Evolutionary conservation across 1,139 yeast species (phyloP), one percentile per base, ranked within the genome.

Genomic region (Blastobotrys indianensis): DNA sequence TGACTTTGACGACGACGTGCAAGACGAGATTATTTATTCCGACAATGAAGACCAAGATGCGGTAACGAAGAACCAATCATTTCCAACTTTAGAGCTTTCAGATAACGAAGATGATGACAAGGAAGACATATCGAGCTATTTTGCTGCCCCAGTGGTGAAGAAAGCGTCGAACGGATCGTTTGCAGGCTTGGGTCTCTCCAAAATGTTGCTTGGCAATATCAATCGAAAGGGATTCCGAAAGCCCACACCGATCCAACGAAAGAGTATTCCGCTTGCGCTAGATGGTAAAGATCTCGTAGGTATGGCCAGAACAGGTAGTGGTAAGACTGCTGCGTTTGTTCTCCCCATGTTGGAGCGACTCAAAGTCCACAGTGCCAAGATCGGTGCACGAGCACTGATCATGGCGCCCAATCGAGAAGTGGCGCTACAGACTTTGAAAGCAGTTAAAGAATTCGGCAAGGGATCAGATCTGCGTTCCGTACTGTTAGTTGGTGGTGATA

Each of bases 251-350:
- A 94, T 94, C 63, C 99, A 94, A 68, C 75, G 98, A 53, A 90
- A 90, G 62, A 82, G 98, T 2, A 86, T 94, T 48, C 98, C 98
- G 1, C 72, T 88, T 48, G 82, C 92, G 47, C 71, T 92, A 70
- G 90, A 85, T 49, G 83, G 80, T 50, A 75, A 95, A 60, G 98
- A 94, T 68, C 95, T 94, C 32, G 98, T 94, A 16, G 99, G 97
- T 60, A 94, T 94, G 96, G 99, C 99, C 16, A 77, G 97, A 61
- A 94, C 99, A 1, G 99, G 99, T 59, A 85, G 96, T 30, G 99
- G 99, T 73, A 94, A 94, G 63, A 94, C 99, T 0, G 97, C 97
- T 4, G 98, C 98, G 0, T 94, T 94, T 64, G 79, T 87, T n/a
- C 69, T 94, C 48, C 99, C 99, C 1, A 76, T 94, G 70, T 75